Evolutionary conservation across 2,329 filamentous ascomycete species (phyloP), one percentile per base, ranked within the genome.

Genomic region (Macrophomina phaseolina): DNA sequence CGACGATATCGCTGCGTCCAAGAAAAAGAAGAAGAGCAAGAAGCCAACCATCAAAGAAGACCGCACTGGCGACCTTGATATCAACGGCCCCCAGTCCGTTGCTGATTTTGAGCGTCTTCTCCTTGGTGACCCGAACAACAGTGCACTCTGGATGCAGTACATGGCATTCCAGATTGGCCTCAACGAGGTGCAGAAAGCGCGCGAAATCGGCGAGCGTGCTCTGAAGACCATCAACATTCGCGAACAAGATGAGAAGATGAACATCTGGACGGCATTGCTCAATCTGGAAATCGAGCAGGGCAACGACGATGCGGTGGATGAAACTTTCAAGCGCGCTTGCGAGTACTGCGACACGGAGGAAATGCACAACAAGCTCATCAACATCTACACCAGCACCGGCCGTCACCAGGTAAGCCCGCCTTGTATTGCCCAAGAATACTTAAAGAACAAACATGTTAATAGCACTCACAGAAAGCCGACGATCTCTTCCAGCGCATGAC

Each of bases 141-240:
- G 94, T 0, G 85, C 90, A 69, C 86, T 98, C 34, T 99, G 95
- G 95, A 92, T 97, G 65, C 88, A 92, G 71, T 99, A 99, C 81
- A 98, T 99, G 93, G 93, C 94, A n/a, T 97, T 97, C 86, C 93
- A 98, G 80, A 90, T 97, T 78, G 91, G 97, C 76, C 87, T 97
- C 63, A 92, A 92, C 75, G 95, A 99, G 80, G 85, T 96, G 23
- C 88, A 90, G 68, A 95, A 93, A 79, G 94, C 95, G 12, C 89
- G 94, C 58, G 91, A 94, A 70, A 90, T 97, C 67, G 94, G 93
- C 1, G 91, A 97, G 80, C 91, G 95, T 68, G 95, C 95, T 18
- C 87, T 98, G 70, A 90, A 90, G 75, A 96, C 91, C 16, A 98
- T 99, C 81, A 91, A 92, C 78, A 92, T 96, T 68, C 89, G 92